Evolutionary conservation across 2,329 filamentous ascomycete species (phyloP).

Genomic region (Verticillium klebahnii): DNA sequence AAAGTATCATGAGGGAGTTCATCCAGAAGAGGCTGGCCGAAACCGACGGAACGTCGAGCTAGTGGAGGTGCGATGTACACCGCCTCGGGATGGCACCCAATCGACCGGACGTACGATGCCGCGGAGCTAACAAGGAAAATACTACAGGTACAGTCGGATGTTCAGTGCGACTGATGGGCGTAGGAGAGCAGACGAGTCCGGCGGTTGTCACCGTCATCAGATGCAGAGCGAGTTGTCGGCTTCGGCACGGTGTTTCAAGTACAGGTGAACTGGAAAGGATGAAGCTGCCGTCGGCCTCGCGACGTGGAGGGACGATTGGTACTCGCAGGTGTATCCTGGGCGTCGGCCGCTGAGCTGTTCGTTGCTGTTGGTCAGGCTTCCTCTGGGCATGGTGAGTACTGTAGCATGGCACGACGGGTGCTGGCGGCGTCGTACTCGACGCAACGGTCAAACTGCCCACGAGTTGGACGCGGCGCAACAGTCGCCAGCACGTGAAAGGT

Average conservation of each 20-base stretch:
- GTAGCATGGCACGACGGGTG: too few relatives aligned
- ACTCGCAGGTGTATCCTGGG: neutral
- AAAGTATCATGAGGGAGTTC: neutral
- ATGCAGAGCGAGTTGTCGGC: neutral
- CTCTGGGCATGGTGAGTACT: neutral
- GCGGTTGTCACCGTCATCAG: neutral
- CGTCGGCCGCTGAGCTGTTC: neutral
- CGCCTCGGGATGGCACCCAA: neutral
- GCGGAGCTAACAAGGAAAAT: neutral
- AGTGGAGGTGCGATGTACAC: neutral
- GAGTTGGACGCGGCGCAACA: neutral
- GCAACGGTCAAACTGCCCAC: neutral
- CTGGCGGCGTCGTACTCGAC: neutral
- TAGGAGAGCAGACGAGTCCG: too few relatives aligned
- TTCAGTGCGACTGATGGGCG: neutral
- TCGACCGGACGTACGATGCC: neutral
- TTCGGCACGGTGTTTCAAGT: neutral
- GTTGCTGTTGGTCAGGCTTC: neutral
- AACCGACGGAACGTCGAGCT: neutral
- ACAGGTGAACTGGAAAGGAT: neutral
- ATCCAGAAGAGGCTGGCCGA: neutral
- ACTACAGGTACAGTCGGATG: neutral
- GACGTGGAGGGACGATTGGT: neutral
- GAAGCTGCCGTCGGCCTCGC: too few relatives aligned
- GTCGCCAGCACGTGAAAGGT: too few relatives aligned